Conservation (phyloP, 164 flowering plant genomes). For the Hamamelis virginiana region DNA sequence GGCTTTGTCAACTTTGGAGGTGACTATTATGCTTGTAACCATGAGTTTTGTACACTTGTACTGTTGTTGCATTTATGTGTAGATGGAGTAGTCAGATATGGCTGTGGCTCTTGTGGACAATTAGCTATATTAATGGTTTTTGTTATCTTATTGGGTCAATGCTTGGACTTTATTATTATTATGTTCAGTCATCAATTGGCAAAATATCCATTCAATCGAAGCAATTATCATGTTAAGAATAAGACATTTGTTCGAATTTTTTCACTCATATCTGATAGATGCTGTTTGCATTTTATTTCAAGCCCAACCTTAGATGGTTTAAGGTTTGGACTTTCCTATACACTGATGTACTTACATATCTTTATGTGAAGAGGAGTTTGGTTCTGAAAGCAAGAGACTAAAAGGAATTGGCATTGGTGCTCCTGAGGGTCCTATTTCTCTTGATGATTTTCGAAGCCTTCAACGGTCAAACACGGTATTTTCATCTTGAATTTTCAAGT, state of each 20-base stretch:
- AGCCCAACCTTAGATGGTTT: neutral
- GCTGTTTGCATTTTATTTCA: neutral
- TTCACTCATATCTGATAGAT: neutral
- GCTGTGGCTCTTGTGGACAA: too few species aligned
- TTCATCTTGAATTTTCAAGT: neutral
- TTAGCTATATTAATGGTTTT: too few species aligned
- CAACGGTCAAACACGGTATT: conserved; percentile 89
- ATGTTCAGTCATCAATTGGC: too few species aligned
- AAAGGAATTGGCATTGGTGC: conserved; percentile 95
- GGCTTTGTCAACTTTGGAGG: too few species aligned
- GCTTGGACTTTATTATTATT: too few species aligned
- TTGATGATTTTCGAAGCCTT: conserved; percentile 94
- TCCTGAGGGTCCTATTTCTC: conserved; percentile 93
- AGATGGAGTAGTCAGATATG: too few species aligned
- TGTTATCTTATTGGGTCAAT: too few species aligned
- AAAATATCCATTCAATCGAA: neutral
- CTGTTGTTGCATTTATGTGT: too few species aligned
- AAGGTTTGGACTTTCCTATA: conserved; percentile 2
- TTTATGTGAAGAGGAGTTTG: conserved; percentile 52
- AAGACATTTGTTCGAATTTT: neutral
- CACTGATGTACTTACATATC: conserved; percentile 7
- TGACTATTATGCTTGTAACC: too few species aligned
- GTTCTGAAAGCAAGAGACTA: conserved; percentile 62
- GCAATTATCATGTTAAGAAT: neutral
- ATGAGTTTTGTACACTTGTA: too few species aligned